Evolutionary conservation across 1,139 yeast genomes (phyloP), one percentile per base, ranked within the genome.

Genomic region (Yamadazyma sp.): DNA sequence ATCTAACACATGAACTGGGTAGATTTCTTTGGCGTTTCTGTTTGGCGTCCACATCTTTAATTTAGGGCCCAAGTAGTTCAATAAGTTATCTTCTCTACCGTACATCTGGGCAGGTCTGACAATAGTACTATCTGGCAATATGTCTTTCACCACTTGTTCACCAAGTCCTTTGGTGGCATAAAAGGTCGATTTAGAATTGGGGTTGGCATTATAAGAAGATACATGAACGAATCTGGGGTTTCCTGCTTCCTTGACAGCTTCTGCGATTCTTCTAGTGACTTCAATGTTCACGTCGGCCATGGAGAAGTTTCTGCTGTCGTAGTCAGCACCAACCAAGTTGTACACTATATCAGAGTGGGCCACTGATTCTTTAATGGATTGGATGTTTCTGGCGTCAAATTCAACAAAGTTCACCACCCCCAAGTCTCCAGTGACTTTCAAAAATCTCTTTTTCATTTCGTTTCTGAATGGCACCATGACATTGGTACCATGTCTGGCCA

Each of bases 351-450:
- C 95, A 4, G 94, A 83, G 64, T 84, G 82, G 48, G 83, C 83
- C 37, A 87, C 89, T 8, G 88, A 71, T 52, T 85, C 89, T 60
- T 85, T 83, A 53, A 87, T 83, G 12, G 89, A 81, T 59, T 83
- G 69, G 53, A 85, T 53, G 66, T 87, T 87, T 62, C 96, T 76
- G 49, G 88, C 69, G 60, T 87, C 96, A 58, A 86, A 81, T 64
- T 87, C 96, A 49, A 86, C 80, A 61, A 81, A 83, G 65, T 84
- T 85, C 39, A 87, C 89, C 36, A 87, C 95, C 18, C 96, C 96
- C 51, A 87, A 76, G 61, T 87, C 96, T 38, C 96, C 96, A 34
- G 83, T 72, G 40, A 85, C 88, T 66, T 87, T 87, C 55, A 87
- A 73, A 58, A 85, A 87, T 56, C 95, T 77, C 65, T 78, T 82